Evolutionary conservation across 768 basidiomycete species (phyloP).

Genomic region (Suillus hirtellus): DNA sequence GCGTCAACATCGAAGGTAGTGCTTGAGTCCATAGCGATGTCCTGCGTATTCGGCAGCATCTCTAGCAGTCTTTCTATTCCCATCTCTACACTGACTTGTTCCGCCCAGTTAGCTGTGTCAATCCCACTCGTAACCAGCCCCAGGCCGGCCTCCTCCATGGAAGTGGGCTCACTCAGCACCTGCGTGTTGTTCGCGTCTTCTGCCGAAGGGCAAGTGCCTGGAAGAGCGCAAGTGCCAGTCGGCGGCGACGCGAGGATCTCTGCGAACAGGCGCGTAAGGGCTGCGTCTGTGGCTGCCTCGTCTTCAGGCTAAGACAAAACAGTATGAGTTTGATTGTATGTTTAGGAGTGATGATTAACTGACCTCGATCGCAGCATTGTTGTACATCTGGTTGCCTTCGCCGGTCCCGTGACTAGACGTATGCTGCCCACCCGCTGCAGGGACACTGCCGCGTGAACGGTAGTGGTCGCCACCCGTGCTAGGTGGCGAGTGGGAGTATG

Average conservation of each 20-base stretch:
- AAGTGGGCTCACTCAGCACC: conserved; percentile 20
- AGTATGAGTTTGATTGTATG: conserved; percentile 26
- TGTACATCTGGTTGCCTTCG: conserved; percentile 20
- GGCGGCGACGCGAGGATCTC: conserved; percentile 38
- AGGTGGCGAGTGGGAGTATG: conserved; percentile 88
- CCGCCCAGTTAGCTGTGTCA: conserved; percentile 27
- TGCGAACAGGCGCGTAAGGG: conserved; percentile 33
- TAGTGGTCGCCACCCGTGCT: conserved; percentile 95
- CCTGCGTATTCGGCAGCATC: conserved; percentile 43
- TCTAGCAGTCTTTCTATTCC: conserved; percentile 66
- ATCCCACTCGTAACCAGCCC: conserved; percentile 22
- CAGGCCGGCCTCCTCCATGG: conserved; percentile 19
- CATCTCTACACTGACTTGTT: conserved; percentile 39
- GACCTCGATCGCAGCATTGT: conserved; percentile 37
- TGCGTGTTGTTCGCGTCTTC: conserved; percentile 30
- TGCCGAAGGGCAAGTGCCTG: conserved; percentile 33
- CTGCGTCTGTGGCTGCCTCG: conserved; percentile 48
- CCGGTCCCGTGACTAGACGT: conserved; percentile 30
- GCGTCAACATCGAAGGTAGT: conserved; percentile 25
- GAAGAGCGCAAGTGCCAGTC: conserved; percentile 32
- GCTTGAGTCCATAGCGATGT: conserved; percentile 27
- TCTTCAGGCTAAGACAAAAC: conserved; percentile 40
- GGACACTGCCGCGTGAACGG: conserved; percentile 60
- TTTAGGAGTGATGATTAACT: conserved; percentile 20
- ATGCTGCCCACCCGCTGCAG: conserved; percentile 87